These are phyloP conservation scores for Falciphora oryzae DNA, from an alignment of 2,329 filamentous ascomycete species.

Conservation along the genomic window DNA sequence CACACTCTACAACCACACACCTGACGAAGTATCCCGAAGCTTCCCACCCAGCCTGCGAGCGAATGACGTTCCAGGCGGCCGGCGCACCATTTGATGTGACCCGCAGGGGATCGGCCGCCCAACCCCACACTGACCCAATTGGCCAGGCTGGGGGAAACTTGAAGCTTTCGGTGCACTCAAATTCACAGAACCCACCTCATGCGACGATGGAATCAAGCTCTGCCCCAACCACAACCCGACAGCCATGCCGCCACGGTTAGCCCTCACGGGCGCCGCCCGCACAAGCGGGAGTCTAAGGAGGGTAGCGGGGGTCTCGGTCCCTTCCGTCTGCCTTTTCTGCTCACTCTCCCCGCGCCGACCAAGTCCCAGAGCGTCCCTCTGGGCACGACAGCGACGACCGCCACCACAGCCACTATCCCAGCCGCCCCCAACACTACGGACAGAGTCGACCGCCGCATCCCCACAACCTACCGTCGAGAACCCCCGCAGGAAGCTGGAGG, in stretches of 20 bases:
- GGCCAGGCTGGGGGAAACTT: neutral
- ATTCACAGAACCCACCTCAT: neutral
- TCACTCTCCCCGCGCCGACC: neutral
- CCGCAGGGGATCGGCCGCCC: neutral
- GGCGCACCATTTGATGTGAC: too few relatives aligned
- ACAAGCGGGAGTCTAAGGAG: neutral
- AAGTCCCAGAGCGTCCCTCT: neutral
- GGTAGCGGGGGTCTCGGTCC: neutral
- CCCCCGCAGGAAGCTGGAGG: conserved; percentile 49
- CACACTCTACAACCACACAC: neutral
- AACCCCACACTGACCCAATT: neutral
- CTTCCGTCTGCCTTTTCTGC: conserved; percentile 3
- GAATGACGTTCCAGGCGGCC: too few relatives aligned
- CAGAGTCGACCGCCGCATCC: conserved; percentile 20
- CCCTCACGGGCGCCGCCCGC: conserved; percentile 4
- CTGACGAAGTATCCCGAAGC: neutral
- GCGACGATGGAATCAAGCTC: neutral
- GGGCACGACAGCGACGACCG: neutral
- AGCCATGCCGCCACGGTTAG: conserved; percentile 7
- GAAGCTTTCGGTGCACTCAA: neutral
- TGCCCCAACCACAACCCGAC: neutral
- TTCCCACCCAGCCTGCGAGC: neutral
- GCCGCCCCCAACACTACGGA: conserved; percentile 14
- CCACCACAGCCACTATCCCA: neutral
- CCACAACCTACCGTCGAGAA: conserved; percentile 17